A percentile compares a stretch with the other conserved stretches of the same genome.
Conservation (phyloP, 768 basidiomycete species). For the Lactifluus subvellereus region DNA sequence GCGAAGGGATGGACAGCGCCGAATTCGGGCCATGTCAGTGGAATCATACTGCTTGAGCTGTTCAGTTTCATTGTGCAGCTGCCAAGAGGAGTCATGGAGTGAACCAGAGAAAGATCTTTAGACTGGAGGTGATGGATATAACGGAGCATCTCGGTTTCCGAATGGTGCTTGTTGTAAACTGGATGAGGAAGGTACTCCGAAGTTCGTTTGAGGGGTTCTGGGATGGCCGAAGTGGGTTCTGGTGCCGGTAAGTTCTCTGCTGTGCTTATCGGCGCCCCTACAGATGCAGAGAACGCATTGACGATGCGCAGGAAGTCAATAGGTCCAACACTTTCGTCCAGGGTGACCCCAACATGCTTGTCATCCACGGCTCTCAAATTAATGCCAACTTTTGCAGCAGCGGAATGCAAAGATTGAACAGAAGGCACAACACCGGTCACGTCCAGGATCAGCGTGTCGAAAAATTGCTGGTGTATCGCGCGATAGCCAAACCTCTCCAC, state of each 20-base stretch:
- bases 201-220: constrained; percentile 49
- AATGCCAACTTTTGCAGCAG: constrained; percentile 58
- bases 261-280: constrained; percentile 43
- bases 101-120: constrained; percentile 92
- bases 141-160: constrained; percentile 97
- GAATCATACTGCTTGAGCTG: constrained; percentile 96
- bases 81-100: constrained; percentile 93
- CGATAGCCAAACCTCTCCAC: constrained; percentile 72
- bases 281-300: constrained; percentile 73
- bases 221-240: constrained; percentile 44
- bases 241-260: constrained; percentile 39
- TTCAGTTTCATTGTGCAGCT: constrained; percentile 99
- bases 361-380: constrained; percentile 80
- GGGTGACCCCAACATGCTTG: constrained; percentile 73
- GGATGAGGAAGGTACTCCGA: constrained; percentile 77
- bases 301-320: constrained; percentile 70
- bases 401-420: constrained; percentile 60
- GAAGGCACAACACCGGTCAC: constrained; percentile 53
- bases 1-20: constrained; percentile 88
- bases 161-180: constrained; percentile 95
- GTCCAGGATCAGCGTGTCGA: constrained; percentile 85
- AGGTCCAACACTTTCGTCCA: constrained; percentile 85
- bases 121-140: constrained; percentile 91
- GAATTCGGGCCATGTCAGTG: constrained; percentile 92
- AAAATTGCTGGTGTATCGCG: constrained; percentile 68